These are phyloP conservation scores for Caryopteris hybrid DNA, from an alignment of 305 asterid genomes.

Conservation along the genomic window DNA sequence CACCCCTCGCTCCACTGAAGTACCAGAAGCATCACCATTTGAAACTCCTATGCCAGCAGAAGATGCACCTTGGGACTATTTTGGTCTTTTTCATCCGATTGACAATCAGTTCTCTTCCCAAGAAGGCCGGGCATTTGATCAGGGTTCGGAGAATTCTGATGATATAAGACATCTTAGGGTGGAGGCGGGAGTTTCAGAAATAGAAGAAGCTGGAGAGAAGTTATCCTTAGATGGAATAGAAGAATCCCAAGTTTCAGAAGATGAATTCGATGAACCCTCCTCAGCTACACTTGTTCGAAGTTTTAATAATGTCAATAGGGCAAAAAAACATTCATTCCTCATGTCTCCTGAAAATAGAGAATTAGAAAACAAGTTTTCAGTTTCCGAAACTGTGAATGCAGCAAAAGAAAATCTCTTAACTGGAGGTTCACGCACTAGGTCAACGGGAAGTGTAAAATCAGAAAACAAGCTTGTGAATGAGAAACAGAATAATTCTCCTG, in stretches of 20 bases:
- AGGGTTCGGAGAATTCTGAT: constrained; percentile 29
- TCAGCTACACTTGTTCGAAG: constrained; percentile 74
- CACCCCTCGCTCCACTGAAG: constrained; percentile 52
- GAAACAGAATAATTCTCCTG: constrained; percentile 60
- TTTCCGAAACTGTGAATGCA: constrained; percentile 46
- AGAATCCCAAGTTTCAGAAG: constrained; percentile 77
- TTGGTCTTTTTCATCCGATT: constrained; percentile 55
- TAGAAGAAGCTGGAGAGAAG: constrained; percentile 49
- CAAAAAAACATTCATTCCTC: constrained; percentile 32
- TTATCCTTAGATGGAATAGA: constrained; percentile 44
- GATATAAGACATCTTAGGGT: constrained; percentile 29
- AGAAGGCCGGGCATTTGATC: constrained; percentile 32
- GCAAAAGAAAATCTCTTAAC: constrained; percentile 26
- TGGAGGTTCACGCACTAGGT: constrained; percentile 33
- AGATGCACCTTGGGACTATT: constrained; percentile 58
- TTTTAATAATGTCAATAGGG: constrained; percentile 69
- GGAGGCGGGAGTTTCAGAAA: constrained; percentile 44
- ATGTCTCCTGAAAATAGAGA: constrained; percentile 23
- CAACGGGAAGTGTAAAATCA: constrained; percentile 21
- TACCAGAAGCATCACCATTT: constrained; percentile 47
- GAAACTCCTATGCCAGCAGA: constrained; percentile 38
- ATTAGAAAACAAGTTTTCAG: constrained; percentile 35
- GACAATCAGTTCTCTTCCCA: constrained; percentile 56
- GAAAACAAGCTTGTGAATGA: constrained; percentile 50
- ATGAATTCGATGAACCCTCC: constrained; percentile 92